Evolutionary conservation across 768 basidiomycete genomes (phyloP), one percentile per base, ranked within the genome.

Genomic region (Tylopilus plumbeoviolaceoides): DNA sequence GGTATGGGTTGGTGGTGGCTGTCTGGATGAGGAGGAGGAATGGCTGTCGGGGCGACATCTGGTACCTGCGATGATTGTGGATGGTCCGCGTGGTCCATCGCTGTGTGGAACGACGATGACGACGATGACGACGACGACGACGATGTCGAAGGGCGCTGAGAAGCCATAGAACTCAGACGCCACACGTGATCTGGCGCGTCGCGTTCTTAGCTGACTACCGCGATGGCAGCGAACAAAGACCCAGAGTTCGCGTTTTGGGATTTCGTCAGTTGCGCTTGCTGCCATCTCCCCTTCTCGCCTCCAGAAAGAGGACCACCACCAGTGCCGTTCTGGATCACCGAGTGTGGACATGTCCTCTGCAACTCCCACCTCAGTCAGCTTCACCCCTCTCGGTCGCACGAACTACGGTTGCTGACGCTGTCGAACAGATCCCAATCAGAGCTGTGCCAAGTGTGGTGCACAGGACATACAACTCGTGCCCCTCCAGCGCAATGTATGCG

Each of bases 271-370:
- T 93, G 91, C 60, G 73, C 79, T 0, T 74, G 78, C 62, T 93
- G 91, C 59, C 83, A 84, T 57, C 74, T 88, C 25, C 79, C 83
- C 0, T 92, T 87, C 59, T 62, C 73, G 7, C 71, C 80, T 2
- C 67, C 66, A n/a, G 75, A 78, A 35, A 71, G 74, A 39, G 79
- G 77, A 0, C 70, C 72, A 1, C 77, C 84, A 10, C 73, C 78
- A 3, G 70, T 88, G 25, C 91, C 91, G 0, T 93, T 92, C 66
- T 93, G 91, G 91, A 74, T 91, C 54, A 91, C 91, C 2, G 89
- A 91, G 66, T 93, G 91, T 60, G 89, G 89, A 0, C 91, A 93
- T 74, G 79, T 92, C 51, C 59, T 92, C 25, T 93, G 91, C 76
- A 92, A 93, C 63, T 77, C 79, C 36, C 91, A 93, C 70, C 82